These are phyloP conservation scores for Penicillium freii DNA, from an alignment of 2,329 filamentous ascomycete species.

Conservation along the genomic window DNA sequence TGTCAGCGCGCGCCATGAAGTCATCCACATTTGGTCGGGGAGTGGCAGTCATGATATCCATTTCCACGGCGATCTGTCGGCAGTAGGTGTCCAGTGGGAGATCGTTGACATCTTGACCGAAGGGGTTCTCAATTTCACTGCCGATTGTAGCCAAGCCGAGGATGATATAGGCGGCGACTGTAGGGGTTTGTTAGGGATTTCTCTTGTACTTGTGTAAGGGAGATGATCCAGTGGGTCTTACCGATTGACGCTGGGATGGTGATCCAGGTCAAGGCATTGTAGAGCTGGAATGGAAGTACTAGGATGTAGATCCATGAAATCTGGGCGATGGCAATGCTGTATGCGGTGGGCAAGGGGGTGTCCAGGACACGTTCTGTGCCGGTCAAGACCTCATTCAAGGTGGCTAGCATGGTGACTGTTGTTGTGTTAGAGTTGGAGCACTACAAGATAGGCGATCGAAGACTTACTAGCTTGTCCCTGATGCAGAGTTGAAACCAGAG, in stretches of 20 bases:
- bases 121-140: conserved; percentile 80
- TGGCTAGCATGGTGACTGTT: conserved; percentile 57
- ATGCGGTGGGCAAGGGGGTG: conserved; percentile 78
- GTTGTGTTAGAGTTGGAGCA: conserved; percentile 6
- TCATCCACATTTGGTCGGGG: conserved; percentile 52
- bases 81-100: conserved; percentile 74
- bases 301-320: conserved; percentile 84
- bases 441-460: neutral
- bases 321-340: conserved; percentile 79
- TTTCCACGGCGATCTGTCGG: conserved; percentile 68
- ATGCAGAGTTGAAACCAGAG: conserved; percentile 36
- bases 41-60: conserved; percentile 68
- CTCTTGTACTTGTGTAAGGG: neutral
- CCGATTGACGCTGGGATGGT: conserved; percentile 72
- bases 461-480: conserved; percentile 40
- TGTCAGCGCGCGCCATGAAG: conserved; percentile 45
- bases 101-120: conserved; percentile 81
- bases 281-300: conserved; percentile 78
- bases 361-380: conserved; percentile 75
- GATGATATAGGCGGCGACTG: conserved; percentile 73
- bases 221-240: conserved; percentile 16
- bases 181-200: conserved; percentile 1
- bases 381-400: conserved; percentile 69
- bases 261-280: conserved; percentile 63
- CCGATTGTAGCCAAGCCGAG: conserved; percentile 74